phyloP scores from a whole-genome alignment of 495 filamentous ascomycete species.

The Aspergillus cavernicola region DNA sequence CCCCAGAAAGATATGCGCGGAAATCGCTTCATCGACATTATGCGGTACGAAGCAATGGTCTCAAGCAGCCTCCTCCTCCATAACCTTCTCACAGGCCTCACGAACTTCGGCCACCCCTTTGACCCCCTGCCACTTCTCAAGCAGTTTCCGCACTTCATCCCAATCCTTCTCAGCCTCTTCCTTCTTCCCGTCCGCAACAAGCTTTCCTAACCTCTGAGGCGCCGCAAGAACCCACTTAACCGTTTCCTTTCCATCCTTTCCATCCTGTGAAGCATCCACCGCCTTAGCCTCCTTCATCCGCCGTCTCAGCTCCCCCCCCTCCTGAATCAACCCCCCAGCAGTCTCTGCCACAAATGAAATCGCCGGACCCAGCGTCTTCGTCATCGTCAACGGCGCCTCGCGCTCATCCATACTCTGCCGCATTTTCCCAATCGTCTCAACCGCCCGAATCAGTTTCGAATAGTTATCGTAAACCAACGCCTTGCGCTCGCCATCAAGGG shows the following conservation, averaged over 20 bases:
- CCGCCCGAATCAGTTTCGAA: conserved; percentile 88
- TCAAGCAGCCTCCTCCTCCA: conserved; percentile 40
- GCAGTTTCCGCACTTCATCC: conserved; percentile 43
- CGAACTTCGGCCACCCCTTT: conserved; percentile 59
- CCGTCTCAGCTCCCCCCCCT: conserved; percentile 36
- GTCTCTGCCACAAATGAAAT: conserved; percentile 79
- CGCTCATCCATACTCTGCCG: conserved; percentile 48
- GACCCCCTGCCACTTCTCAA: conserved; percentile 55
- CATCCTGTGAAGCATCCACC: conserved; percentile 29
- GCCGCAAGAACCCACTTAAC: conserved; percentile 69
- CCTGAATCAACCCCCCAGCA: conserved; percentile 62
- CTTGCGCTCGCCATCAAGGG: conserved; percentile 91
- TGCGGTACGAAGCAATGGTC: neutral
- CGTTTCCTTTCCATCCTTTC: conserved; percentile 57
- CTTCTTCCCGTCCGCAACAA: conserved; percentile 47
- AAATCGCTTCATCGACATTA: too few species aligned
- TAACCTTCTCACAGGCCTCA: conserved; percentile 55
- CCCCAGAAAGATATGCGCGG: too few species aligned
- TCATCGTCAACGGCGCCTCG: conserved; percentile 46
- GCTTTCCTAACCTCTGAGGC: conserved; percentile 45
- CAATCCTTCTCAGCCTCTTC: conserved; percentile 59
- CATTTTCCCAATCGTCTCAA: conserved; percentile 84
- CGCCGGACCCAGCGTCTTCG: conserved; percentile 66
- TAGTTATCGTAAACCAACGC: conserved; percentile 98
- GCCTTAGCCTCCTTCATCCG: conserved; percentile 35